Base-by-base conservation (phyloP, 1,284 basidiomycete genomes). In the Laetiporus sulphureus region DNA sequence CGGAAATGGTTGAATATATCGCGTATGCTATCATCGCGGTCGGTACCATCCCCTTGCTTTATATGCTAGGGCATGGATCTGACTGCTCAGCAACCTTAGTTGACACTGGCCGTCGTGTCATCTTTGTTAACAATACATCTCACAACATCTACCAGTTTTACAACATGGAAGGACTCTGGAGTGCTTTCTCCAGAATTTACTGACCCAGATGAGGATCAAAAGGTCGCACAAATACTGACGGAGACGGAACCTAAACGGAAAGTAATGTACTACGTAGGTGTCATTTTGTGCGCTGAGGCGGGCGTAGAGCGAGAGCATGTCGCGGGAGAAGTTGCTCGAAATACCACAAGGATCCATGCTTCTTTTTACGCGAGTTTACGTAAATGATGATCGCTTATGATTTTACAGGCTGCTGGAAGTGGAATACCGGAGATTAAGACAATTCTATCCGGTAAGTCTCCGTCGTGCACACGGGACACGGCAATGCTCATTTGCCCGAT, bases 401-500 rank as follows among this genome's bases (percentile, higher is more conserved):
- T 11, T 40, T 18, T 19, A 20, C 52, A 88, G 82, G 95, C 94
- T 11, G 91, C 91, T 21, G 95, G 95, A 11, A 92, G 89, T 56
- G 95, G 95, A 48, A 95, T 98, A 44, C 93, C 94, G 0, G 95
- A 98, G 63, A 86, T 98, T 62, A 99, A 98, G 66, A 94, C 92
- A 1, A 96, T 98, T 44, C 71, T 99, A 29, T 93, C 91, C 44
- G 92, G 86, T 79, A 50, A 32, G 63, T 46, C 43, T 40, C 25
- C 31, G n/a, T n/a, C n/a, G n/a, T n/a, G n/a, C n/a, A n/a, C n/a
- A n/a, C n/a, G n/a, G n/a, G n/a, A n/a, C n/a, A n/a, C n/a, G n/a
- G n/a, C n/a, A n/a, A n/a, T n/a, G n/a, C n/a, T n/a, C n/a, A n/a
- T n/a, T n/a, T n/a, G n/a, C n/a, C 5, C 13, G 32, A n/a, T 35